Conservation (phyloP, 129 eudicot species). For the Arctium minus region DNA sequence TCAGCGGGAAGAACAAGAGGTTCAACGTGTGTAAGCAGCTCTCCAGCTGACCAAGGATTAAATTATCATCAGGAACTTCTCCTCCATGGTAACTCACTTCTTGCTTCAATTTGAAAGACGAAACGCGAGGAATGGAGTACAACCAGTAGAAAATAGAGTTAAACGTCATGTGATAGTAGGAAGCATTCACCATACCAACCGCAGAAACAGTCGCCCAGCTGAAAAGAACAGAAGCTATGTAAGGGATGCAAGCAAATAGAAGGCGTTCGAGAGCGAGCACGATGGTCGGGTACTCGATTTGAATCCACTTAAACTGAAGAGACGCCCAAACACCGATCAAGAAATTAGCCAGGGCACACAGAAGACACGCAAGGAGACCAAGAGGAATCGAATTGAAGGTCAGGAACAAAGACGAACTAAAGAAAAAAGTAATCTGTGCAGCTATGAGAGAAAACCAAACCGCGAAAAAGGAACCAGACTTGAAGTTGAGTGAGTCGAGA, state of each 20-base stretch:
- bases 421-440: constrained; percentile 79
- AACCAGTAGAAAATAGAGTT: constrained; percentile 82
- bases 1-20: constrained; percentile 65
- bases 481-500: constrained; percentile 77
- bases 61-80: constrained; percentile 69
- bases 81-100: constrained; percentile 80
- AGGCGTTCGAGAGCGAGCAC: constrained; percentile 83
- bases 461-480: constrained; percentile 83
- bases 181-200: constrained; percentile 73
- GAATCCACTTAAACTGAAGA: constrained; percentile 95
- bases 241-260: constrained; percentile 74
- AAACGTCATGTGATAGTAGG: constrained; percentile 75
- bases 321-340: constrained; percentile 95
- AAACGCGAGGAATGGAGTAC: constrained; percentile 72
- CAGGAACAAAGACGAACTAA: constrained; percentile 52
- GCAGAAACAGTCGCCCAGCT: constrained; percentile 93
- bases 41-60: constrained; percentile 77
- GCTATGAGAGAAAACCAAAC: constrained; percentile 83
- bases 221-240: constrained; percentile 57
- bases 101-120: constrained; percentile 74
- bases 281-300: constrained; percentile 78
- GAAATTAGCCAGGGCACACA: constrained; percentile 68
- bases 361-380: constrained; percentile 47
- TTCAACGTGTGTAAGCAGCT: constrained; percentile 80
- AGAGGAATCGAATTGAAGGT: constrained; percentile 49